phyloP scores from a whole-genome alignment of 345 rosid species.

The Dovyalis caffra region DNA sequence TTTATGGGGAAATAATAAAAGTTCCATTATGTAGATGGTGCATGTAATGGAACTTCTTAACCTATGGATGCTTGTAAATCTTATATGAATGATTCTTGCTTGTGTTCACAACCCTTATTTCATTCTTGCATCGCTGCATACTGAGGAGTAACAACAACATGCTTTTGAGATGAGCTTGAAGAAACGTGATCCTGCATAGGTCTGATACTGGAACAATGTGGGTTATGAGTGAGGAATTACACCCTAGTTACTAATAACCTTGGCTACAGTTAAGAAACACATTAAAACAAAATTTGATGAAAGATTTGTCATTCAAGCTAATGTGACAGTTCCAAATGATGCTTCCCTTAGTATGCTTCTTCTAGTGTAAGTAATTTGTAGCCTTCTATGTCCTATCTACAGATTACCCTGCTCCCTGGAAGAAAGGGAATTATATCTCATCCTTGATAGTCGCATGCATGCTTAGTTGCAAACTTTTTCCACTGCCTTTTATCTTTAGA shows the following conservation, averaged over 20 bases:
- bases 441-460: neutral
- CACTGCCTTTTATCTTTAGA: neutral
- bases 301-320: too few species aligned
- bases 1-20: too few species aligned
- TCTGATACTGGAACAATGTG: neutral
- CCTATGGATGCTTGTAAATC: neutral
- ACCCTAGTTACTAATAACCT: too few species aligned
- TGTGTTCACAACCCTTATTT: neutral
- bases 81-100: neutral
- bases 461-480: neutral
- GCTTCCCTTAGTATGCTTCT: too few species aligned
- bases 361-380: too few species aligned
- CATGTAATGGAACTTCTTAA: neutral
- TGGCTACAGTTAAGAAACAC: too few species aligned
- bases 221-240: neutral
- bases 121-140: neutral
- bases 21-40: neutral
- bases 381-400: too few species aligned
- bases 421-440: neutral
- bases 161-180: neutral
- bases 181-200: neutral
- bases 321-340: too few species aligned
- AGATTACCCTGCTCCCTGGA: neutral
- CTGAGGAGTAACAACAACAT: neutral
- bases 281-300: too few species aligned